Evolutionary conservation across 257 asterid genomes (phyloP).

Genomic region (Cruciata laevipes): DNA sequence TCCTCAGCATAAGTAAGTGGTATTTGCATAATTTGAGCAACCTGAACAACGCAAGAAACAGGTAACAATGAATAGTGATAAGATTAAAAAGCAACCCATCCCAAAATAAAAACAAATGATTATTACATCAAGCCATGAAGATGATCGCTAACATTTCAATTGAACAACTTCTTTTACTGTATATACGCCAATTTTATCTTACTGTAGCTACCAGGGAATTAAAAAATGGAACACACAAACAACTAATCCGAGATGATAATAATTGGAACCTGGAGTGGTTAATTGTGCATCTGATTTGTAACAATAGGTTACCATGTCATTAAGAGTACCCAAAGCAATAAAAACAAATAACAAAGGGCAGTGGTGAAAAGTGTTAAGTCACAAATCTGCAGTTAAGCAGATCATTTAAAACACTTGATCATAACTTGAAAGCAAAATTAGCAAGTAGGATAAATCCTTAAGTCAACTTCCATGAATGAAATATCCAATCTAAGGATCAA

Average conservation of each 20-base stretch:
- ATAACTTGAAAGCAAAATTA: too few species aligned
- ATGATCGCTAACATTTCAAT: neutral
- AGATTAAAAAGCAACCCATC: neutral
- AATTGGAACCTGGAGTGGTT: neutral
- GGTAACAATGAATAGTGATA: neutral
- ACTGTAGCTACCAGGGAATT: neutral
- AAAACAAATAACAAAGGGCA: neutral
- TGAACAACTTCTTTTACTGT: neutral
- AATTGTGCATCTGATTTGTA: neutral
- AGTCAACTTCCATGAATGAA: neutral
- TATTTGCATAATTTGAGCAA: constrained; percentile 77
- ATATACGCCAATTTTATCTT: neutral
- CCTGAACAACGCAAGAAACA: constrained; percentile 30
- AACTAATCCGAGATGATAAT: neutral
- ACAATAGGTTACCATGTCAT: neutral
- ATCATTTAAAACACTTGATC: neutral
- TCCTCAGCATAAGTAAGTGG: constrained; percentile 85
- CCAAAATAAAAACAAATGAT: neutral
- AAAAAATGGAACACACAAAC: neutral
- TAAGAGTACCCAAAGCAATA: too few species aligned
- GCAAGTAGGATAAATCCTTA: neutral
- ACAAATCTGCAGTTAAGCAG: neutral
- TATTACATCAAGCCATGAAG: neutral
- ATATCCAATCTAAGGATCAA: neutral
- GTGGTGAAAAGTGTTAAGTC: neutral